phyloP scores from a whole-genome alignment of 2,329 filamentous ascomycete genomes.

The Scedosporium dehoogii region DNA sequence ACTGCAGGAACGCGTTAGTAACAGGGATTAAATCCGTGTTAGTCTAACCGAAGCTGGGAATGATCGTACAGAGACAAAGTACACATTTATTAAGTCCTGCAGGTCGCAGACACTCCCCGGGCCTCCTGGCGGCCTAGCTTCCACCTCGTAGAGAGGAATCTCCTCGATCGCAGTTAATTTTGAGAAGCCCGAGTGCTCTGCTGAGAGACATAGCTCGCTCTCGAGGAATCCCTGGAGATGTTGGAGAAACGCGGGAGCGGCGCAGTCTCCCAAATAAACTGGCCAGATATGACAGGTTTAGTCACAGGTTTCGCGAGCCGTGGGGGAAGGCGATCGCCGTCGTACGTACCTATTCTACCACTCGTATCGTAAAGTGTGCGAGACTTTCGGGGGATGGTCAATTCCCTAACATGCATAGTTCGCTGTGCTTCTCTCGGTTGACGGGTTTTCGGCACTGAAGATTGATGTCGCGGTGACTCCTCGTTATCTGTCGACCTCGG shows the following conservation, averaged over 20 bases:
- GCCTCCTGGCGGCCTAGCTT: background rate
- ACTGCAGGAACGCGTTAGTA: background rate
- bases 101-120: background rate
- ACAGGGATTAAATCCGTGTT: background rate
- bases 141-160: background rate
- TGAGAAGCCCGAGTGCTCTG: background rate
- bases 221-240: background rate
- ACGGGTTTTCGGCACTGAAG: background rate
- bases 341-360: background rate
- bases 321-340: background rate
- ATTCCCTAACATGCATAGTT: background rate
- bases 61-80: background rate
- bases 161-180: background rate
- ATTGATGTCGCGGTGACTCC: background rate
- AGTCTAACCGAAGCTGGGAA: background rate
- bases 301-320: background rate
- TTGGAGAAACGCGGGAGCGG: background rate
- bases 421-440: background rate
- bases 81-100: background rate
- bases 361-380: background rate
- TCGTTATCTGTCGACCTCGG: background rate
- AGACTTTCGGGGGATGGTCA: background rate
- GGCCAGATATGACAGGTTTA: background rate
- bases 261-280: background rate
- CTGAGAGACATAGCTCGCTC: background rate